Evolutionary conservation across 805 yeast genomes (phyloP).

Genomic region (Allodekkera sacchari): DNA sequence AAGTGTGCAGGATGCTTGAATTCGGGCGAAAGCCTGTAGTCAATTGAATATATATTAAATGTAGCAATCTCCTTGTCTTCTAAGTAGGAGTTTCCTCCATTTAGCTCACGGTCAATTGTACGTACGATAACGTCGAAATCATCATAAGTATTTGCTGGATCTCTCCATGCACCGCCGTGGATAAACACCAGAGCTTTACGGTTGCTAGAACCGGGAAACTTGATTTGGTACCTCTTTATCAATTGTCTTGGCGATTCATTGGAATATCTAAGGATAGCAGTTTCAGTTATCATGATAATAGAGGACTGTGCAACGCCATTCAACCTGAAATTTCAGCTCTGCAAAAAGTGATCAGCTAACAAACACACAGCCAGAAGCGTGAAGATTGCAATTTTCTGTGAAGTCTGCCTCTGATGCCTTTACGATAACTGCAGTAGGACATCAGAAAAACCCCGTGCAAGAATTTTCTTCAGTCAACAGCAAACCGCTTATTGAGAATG

Average conservation of each 20-base stretch:
- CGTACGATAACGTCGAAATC: constrained; percentile 33
- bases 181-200: constrained; percentile 45
- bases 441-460: too few relatives aligned
- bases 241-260: constrained; percentile 4
- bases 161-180: constrained; percentile 92
- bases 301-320: too few relatives aligned
- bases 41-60: constrained; percentile 33
- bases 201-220: constrained; percentile 6
- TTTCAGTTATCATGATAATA: not conserved
- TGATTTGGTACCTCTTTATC: constrained; percentile 4
- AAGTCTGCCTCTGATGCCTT: too few relatives aligned
- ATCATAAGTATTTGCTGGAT: constrained; percentile 47
- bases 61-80: not conserved
- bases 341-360: too few relatives aligned
- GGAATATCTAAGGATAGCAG: constrained; percentile 4
- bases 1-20: constrained; percentile 55
- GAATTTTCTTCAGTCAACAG: too few relatives aligned
- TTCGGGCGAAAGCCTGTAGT: constrained; percentile 62
- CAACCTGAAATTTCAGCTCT: too few relatives aligned
- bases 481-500: too few relatives aligned
- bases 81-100: too few relatives aligned
- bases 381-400: too few relatives aligned
- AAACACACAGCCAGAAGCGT: too few relatives aligned
- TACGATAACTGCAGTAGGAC: too few relatives aligned
- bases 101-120: not conserved